Evolutionary conservation across 495 filamentous ascomycete genomes (phyloP).

Genomic region (Emericellopsis terricola): DNA sequence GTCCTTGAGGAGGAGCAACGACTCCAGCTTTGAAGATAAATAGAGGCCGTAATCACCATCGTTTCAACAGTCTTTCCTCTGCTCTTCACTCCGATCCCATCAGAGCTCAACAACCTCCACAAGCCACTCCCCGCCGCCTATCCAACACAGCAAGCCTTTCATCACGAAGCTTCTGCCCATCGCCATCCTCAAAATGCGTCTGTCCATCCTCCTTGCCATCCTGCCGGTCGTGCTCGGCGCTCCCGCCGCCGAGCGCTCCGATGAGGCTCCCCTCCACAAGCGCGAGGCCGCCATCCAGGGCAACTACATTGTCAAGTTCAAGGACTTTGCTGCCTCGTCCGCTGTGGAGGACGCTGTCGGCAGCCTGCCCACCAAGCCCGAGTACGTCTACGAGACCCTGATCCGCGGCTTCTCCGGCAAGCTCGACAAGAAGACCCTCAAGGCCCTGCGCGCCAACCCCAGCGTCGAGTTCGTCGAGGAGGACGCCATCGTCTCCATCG

Average conservation of each 20-base stretch:
- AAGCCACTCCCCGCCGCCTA: too few relatives aligned
- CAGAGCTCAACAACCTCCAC: too few relatives aligned
- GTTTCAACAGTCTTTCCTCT: too few relatives aligned
- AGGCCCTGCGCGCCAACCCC: conserved; percentile 21
- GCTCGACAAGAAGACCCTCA: conserved; percentile 17
- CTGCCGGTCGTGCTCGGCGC: conserved; percentile 14
- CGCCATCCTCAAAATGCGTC: conserved; percentile 11
- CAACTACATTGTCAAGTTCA: conserved; percentile 41
- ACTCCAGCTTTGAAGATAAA: too few relatives aligned
- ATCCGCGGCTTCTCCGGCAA: conserved; percentile 28
- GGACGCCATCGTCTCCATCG: conserved; percentile 22
- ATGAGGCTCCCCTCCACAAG: conserved; percentile 10
- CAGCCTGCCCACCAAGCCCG: conserved; percentile 14
- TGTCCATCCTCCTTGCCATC: conserved; percentile 9
- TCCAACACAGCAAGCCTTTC: too few relatives aligned
- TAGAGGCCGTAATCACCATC: too few relatives aligned
- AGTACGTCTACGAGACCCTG: conserved; percentile 22
- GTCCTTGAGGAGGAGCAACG: too few relatives aligned
- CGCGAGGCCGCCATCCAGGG: conserved; percentile 17
- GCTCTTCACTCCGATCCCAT: too few relatives aligned
- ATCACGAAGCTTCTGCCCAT: too few relatives aligned
- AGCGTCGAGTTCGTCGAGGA: conserved; percentile 33
- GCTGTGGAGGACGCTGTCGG: conserved; percentile 18
- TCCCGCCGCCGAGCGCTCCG: conserved; percentile 10
- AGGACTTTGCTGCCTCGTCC: conserved; percentile 17